phyloP scores from a whole-genome alignment of 2,329 filamentous ascomycete genomes.

The Cladosporium sp. region DNA sequence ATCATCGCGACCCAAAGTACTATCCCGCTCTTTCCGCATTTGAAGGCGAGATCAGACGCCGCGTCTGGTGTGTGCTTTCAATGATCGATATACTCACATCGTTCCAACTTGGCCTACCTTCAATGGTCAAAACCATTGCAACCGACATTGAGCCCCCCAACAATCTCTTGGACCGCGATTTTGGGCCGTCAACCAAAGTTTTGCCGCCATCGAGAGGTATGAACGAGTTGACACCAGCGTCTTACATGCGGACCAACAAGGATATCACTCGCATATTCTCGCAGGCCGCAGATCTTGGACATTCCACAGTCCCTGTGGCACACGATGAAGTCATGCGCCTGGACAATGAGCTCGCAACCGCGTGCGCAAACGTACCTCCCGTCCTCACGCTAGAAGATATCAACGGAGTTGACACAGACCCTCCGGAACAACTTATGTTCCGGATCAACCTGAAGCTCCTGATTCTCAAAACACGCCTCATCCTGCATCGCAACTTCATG shows the following conservation, averaged over 20 bases:
- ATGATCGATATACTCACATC: conserved; percentile 50
- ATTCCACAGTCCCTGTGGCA: conserved; percentile 38
- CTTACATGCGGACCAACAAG: conserved; percentile 40
- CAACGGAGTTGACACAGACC: conserved; percentile 49
- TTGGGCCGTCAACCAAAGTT: conserved; percentile 37
- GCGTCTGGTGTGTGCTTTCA: conserved; percentile 45
- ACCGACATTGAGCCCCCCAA: conserved; percentile 46
- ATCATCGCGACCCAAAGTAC: conserved; percentile 48
- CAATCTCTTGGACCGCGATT: conserved; percentile 49
- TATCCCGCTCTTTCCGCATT: conserved; percentile 45
- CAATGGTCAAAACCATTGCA: conserved; percentile 46
- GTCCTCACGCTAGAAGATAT: conserved; percentile 40
- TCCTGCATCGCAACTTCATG: conserved; percentile 57
- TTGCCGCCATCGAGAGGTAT: conserved; percentile 40
- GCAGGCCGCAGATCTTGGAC: conserved; percentile 41
- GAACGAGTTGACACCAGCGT: conserved; percentile 36
- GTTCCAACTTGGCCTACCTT: conserved; percentile 51
- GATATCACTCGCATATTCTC: conserved; percentile 39
- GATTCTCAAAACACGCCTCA: conserved; percentile 53
- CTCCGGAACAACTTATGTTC: conserved; percentile 53
- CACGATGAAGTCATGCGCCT: conserved; percentile 42
- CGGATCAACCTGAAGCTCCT: conserved; percentile 54
- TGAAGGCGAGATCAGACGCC: conserved; percentile 48
- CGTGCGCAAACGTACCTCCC: conserved; percentile 37
- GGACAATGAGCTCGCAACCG: conserved; percentile 39